These are phyloP conservation scores for Boletus tomentosulus DNA, from an alignment of 768 basidiomycete genomes.

Conservation along the genomic window DNA sequence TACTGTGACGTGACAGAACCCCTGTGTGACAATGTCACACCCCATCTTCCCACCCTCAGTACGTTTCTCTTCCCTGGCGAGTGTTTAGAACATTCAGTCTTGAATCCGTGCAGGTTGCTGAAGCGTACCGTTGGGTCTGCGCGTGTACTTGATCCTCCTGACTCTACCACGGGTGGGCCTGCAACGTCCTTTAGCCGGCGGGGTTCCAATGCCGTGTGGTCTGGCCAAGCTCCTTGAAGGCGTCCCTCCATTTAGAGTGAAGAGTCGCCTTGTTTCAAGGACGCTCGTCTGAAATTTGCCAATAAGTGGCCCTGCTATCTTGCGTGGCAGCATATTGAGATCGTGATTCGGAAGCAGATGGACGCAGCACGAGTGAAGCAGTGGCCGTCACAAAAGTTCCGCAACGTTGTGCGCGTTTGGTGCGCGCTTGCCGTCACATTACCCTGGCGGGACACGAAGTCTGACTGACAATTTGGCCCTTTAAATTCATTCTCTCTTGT, in stretches of 20 bases:
- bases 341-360: slow-evolving; percentile 5
- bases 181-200: not conserved
- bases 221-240: not conserved
- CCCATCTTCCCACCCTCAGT: slow-evolving; percentile 3
- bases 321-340: not conserved
- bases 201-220: slow-evolving; percentile 14
- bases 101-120: not conserved
- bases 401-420: slow-evolving; percentile 20
- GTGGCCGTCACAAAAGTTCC: slow-evolving; percentile 16
- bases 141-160: not conserved
- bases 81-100: slow-evolving; percentile 1
- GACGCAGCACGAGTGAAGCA: not conserved
- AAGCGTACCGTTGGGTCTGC: slow-evolving; percentile 1
- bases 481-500: not conserved
- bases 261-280: slow-evolving; percentile 3
- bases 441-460: slow-evolving; percentile 23
- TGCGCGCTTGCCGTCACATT: slow-evolving; percentile 28
- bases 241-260: not conserved
- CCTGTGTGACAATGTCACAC: slow-evolving; percentile 28
- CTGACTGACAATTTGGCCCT: slow-evolving; percentile 6
- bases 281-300: slow-evolving; percentile 4
- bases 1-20: slow-evolving; percentile 27
- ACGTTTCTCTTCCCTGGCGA: not conserved
- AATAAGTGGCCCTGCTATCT: not conserved
- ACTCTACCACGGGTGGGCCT: not conserved